Percentiles rank a stretch among this genome's conserved stretches.
Conservation (phyloP, 257 asterid species). For the Ophiorrhiza pumila region DNA sequence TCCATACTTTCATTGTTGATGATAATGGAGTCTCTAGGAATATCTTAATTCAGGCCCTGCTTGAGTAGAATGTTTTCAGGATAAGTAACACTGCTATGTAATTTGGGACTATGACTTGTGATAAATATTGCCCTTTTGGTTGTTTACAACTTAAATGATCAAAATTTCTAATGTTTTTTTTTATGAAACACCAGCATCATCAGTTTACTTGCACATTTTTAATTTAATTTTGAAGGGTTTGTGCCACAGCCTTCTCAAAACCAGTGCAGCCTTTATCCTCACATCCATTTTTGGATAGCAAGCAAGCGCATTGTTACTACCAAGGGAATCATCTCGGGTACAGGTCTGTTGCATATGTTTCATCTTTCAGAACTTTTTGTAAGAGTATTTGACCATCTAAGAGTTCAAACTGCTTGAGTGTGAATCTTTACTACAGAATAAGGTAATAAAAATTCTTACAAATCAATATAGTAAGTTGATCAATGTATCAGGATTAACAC, state of each 20-base stretch:
- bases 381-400: not conserved
- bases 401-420: not conserved
- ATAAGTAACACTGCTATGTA: not conserved
- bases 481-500: not conserved
- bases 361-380: constrained; percentile 2
- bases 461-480: not conserved
- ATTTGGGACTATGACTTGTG: not conserved
- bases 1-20: not conserved
- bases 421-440: not conserved
- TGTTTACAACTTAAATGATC: not conserved
- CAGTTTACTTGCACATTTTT: not conserved
- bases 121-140: not conserved
- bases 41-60: not conserved
- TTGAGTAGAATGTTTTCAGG: not conserved
- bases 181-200: not conserved
- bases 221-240: constrained; percentile 15
- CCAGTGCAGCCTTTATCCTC: constrained; percentile 68
- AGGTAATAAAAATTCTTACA: not conserved
- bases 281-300: constrained; percentile 77
- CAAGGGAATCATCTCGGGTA: constrained; percentile 61
- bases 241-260: constrained; percentile 44
- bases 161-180: not conserved
- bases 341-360: constrained; percentile 49
- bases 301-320: constrained; percentile 88
- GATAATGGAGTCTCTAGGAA: not conserved